Evolutionary conservation across 2,329 filamentous ascomycete species (phyloP), one percentile per base, ranked within the genome.

Genomic region (Neonectria ditissima): DNA sequence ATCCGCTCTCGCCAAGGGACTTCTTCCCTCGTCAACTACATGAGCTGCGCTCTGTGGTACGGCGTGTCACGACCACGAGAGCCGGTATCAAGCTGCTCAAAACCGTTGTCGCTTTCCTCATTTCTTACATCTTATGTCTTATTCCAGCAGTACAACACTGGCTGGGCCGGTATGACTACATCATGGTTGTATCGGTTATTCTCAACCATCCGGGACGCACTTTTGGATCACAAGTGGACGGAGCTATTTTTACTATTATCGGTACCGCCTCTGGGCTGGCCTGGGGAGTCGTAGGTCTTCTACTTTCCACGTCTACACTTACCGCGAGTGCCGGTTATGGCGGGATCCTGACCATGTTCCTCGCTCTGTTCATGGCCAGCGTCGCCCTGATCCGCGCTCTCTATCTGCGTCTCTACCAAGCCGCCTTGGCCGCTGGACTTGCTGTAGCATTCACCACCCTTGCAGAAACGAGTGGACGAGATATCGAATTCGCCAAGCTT

Each of bases 171-270:
- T 85, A 87, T 67, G 80, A 80, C 65, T 88, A 87, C 67, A 81
- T 89, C 63, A 84, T 87, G 79, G 82, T 80, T 4, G 74, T 89
- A 51, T 88, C 86, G 2, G 78, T 83, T n/a, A 81, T 88, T 20
- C 69, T 89, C 47, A 89, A 88, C 62, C 87, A 89, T 67, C 80
- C 87, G 3, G 85, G 83, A 22, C 80, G 87, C 39, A 83, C 84
- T 1, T 69, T 88, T 55, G 87, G 87, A 6, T 82, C 85, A 13
- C 86, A 89, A 67, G 73, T 89, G 22, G 87, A 89, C 70, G 87
- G 87, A 2, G 75, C 82, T 4, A 59, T 86, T 44, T 74, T 86
- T 20, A 88, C 86, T 5, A 83, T 81, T n/a, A 30, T 85, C 6
- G 87, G 87, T 3, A 84, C 84, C 1, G 82, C 82, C 5, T 78